Evolutionary conservation across 371 early-diverging fungal species (phyloP), one percentile per base, ranked within the genome.

Genomic region (Mortierella sp.): DNA sequence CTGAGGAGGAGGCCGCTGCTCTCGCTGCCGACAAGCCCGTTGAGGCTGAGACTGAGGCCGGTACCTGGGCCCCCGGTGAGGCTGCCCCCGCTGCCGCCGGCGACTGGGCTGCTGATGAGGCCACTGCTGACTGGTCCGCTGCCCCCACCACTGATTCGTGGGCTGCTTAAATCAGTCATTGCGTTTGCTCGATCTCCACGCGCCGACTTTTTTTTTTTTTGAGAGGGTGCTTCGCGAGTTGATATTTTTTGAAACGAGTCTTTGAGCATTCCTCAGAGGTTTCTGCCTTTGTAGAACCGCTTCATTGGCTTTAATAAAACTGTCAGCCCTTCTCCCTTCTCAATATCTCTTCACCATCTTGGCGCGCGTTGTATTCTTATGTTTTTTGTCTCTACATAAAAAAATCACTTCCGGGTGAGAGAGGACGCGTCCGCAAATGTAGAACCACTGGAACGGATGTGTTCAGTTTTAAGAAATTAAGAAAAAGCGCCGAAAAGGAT

Each of bases 1-100:
- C 98, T 90, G 97, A 98, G 96, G 97, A 97, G 81, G 90, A 92
- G 75, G 90, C 90, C 31, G 82, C 81, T 72, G 87, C 83, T 70
- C 82, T 87, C 7, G 81, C 80, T 52, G 83, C 84, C 57, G 84
- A 88, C 26, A 76, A 79, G 77, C 74, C 83, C 19, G 79, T 34
- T 57, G 73, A 63, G 74, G 83, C 73, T 74, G 78, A 79, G 47
- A 78, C 72, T 11, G 76, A 65, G 68, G 21, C 81, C 73, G 82
- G 77, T 52, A 68, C 80, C 78, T 87, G 88, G 86, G 89, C 84
- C 38, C 81, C 84, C 76, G 84, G 87, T 74, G 89, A 85, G 78
- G 76, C 79, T 58, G 70, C 80, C 72, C 81, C 82, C 54, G 75
- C 44, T 34, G 80, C 88, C 54, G 76, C 82, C 34, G 91, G 86